phyloP scores from a whole-genome alignment of 192 early-diverging fungal genomes.

The Diversispora eburnea region DNA sequence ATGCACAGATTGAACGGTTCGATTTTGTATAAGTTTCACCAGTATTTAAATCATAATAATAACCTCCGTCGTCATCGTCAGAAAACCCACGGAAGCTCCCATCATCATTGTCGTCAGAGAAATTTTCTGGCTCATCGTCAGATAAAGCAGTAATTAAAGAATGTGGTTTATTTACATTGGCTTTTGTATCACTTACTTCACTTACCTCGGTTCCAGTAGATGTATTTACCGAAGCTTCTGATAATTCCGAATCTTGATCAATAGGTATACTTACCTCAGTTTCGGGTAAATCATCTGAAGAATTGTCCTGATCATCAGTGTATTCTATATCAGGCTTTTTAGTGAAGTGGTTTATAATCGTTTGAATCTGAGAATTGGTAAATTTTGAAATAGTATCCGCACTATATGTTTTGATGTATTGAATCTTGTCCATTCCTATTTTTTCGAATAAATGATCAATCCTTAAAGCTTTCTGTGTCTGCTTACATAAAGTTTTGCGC shows the following conservation, averaged over 20 bases:
- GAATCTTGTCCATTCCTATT: too few relatives aligned
- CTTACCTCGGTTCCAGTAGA: neutral
- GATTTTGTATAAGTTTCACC: constrained; percentile 22
- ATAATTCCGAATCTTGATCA: too few relatives aligned
- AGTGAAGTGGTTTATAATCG: neutral
- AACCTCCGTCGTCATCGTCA: constrained; percentile 11
- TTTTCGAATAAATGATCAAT: too few relatives aligned
- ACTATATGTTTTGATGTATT: too few relatives aligned
- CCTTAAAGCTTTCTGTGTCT: too few relatives aligned
- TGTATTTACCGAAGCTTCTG: too few relatives aligned
- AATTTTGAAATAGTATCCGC: too few relatives aligned
- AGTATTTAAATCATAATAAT: constrained; percentile 25
- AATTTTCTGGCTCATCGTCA: neutral
- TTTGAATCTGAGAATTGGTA: too few relatives aligned
- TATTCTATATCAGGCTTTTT: constrained; percentile 20
- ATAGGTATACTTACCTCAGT: neutral
- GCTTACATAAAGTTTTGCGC: too few relatives aligned
- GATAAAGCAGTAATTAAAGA: constrained; percentile 5
- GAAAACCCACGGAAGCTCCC: constrained; percentile 5
- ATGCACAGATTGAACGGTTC: constrained; percentile 9
- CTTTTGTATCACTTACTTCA: neutral
- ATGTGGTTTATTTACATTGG: constrained; percentile 4
- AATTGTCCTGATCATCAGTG: constrained; percentile 10
- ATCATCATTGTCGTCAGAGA: constrained; percentile 7
- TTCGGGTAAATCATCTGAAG: constrained; percentile 21